Evolutionary conservation across 495 filamentous ascomycete species (phyloP), one percentile per base, ranked within the genome.

Genomic region (Hyphodiscus hymeniophilus): DNA sequence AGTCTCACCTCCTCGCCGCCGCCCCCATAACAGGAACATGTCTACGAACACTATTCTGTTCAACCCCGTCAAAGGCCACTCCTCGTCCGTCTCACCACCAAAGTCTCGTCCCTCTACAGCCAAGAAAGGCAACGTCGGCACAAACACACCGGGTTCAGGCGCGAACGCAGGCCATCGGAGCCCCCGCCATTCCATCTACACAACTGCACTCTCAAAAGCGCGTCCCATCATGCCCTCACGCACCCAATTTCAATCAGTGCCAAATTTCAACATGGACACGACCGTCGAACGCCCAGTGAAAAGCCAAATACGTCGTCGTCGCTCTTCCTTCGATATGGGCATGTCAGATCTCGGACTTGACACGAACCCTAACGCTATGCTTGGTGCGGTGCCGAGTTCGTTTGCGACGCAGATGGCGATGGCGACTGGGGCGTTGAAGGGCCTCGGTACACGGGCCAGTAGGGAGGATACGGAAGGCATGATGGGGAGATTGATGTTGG

Each of bases 401-500:
- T 86, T 90, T 60, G 79, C 79, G 23, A 91, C 84, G 10, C 81
- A 87, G 64, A 80, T 89, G 74, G 85, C 78, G 13, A 79, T 83
- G 67, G 80, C 82, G 3, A 77, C 79, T 0, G 77, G 77, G 2
- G 63, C 64, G 15, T 56, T 72, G 46, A 68, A 65, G 48, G 57
- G 56, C 42, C 35, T 50, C 36, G 38, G 32, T 15, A 30, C 21
- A 4, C 26, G 26, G 26, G 26, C 26, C 10, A 10, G 26, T 28
- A 21, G 49, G 32, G 22, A 39, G 7, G 69, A 41, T 64, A 63
- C 23, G 68, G 71, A 18, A 77, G 76, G 8, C 79, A 86, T 54
- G 61, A 82, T 94, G 64, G 81, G 80, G 52, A 77, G 85, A 40
- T 66, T 94, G n/a, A 83, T 95, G 63, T 69, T 95, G n/a, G 86